Evolutionary conservation across 768 basidiomycete genomes (phyloP), one percentile per base, ranked within the genome.

Genomic region (Naganishia onofrii): DNA sequence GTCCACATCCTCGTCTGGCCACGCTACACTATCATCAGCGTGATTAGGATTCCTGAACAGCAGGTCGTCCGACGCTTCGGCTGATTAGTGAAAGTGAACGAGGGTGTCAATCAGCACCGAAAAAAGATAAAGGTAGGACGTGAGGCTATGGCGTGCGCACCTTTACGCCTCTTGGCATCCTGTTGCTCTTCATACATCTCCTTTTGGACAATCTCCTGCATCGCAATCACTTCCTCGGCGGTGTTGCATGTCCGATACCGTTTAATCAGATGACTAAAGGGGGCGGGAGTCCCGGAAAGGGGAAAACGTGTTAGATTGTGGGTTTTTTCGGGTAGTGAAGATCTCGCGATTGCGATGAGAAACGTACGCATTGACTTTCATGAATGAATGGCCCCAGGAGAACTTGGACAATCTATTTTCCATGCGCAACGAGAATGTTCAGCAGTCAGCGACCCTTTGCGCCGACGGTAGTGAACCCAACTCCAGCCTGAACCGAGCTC

Each of bases 321-420:
- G n/a, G n/a, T n/a, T n/a, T n/a, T n/a, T n/a, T n/a, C n/a, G n/a
- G n/a, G n/a, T n/a, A n/a, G n/a, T n/a, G n/a, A n/a, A n/a, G n/a
- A n/a, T n/a, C n/a, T n/a, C n/a, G n/a, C n/a, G n/a, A n/a, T n/a
- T n/a, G n/a, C n/a, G n/a, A n/a, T n/a, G n/a, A n/a, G n/a, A n/a
- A n/a, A 28, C 67, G 55, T 69, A 89, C 92, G 85, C 82, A 79
- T 99, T 99, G 66, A 99, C 88, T 66, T 87, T 84, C 83, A 86
- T 90, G 81, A 98, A 98, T 2, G 91, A 86, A 26, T 85, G 86
- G 2, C 92, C 95, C 94, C 95, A 97, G 10, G 92, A 90, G 77
- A 98, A 99, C 9, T 87, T 88, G 66, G 84, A 85, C 36, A 98
- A 80, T 28, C 80, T 81, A 65, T 28, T 7, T 19, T 9, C 36